Evolutionary conservation across 2,329 filamentous ascomycete species (phyloP), one percentile per base, ranked within the genome.

Genomic region (Hawksworthiomyces lignivorus): DNA sequence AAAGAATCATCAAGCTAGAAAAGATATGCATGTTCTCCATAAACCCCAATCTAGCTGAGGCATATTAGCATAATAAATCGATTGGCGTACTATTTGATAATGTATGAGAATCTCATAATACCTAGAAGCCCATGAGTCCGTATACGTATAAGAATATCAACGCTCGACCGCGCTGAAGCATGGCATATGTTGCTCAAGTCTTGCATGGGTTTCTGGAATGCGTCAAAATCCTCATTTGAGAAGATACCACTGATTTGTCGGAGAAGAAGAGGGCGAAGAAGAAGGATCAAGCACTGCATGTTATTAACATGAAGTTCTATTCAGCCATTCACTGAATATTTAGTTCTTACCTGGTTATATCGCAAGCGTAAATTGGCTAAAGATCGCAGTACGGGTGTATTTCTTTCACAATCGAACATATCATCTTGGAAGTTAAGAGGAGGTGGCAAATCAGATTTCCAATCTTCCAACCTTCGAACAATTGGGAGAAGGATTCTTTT

Each of bases 21-120:
- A 44, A 39, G n/a, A 39, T 18, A 12, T 44, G 41, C 36, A 44
- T 39, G 36, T 39, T 39, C 17, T 44, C 41, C 41, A 44, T 44
- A 26, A 44, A 39, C 5, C 36, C 41, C 11, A 37, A 29, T 4
- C 21, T 19, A 10, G 28, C 38, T 32, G 19, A n/a, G n/a, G n/a
- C n/a, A n/a, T n/a, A n/a, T n/a, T n/a, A n/a, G n/a, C n/a, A n/a
- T n/a, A n/a, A n/a, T n/a, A n/a, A n/a, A n/a, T n/a, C n/a, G n/a
- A n/a, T n/a, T n/a, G n/a, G n/a, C n/a, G n/a, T n/a, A n/a, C n/a
- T n/a, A n/a, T n/a, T n/a, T n/a, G n/a, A n/a, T n/a, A n/a, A n/a
- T n/a, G n/a, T n/a, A n/a, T n/a, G n/a, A n/a, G n/a, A n/a, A n/a
- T n/a, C n/a, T n/a, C n/a, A n/a, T n/a, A n/a, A n/a, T 20, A 37